phyloP scores from a whole-genome alignment of 2,329 filamentous ascomycete genomes.

The Juglanconis oblonga region DNA sequence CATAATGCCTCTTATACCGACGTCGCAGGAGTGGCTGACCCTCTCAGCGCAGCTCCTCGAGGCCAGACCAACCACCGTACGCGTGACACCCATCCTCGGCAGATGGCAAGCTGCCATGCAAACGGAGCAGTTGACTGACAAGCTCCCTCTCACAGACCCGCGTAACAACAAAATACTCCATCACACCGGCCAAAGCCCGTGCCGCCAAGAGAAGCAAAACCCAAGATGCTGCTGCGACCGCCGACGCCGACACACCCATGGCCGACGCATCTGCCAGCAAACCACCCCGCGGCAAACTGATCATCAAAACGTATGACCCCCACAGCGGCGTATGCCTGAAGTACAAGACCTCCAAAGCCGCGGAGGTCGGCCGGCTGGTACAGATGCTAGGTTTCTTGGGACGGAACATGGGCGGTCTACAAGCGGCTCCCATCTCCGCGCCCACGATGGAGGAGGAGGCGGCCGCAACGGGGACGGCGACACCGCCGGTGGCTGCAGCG shows the following conservation, averaged over 20 bases:
- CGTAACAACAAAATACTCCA: conserved; percentile 90
- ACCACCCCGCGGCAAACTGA: conserved; percentile 66
- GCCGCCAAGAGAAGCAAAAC: conserved; percentile 20
- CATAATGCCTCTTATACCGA: conserved; percentile 75
- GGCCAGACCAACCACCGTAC: conserved; percentile 79
- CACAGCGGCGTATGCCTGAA: conserved; percentile 78
- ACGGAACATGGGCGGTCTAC: conserved; percentile 61
- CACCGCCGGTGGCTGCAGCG: conserved; percentile 14
- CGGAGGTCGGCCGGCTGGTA: conserved; percentile 82
- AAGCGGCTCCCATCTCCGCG: conserved; percentile 29
- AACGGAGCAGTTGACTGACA: not conserved
- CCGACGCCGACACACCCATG: conserved; percentile 27
- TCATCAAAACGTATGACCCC: conserved; percentile 87
- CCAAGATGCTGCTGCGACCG: conserved; percentile 6
- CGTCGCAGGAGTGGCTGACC: conserved; percentile 86
- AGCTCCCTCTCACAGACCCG: conserved; percentile 58
- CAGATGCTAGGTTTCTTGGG: conserved; percentile 72
- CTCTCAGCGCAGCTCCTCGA: conserved; percentile 83
- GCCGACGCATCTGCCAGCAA: conserved; percentile 32
- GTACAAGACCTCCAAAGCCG: conserved; percentile 86
- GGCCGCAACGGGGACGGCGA: conserved; percentile 5
- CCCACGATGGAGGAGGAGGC: conserved; percentile 34
- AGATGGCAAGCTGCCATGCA: not conserved
- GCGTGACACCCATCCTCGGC: conserved; percentile 24
- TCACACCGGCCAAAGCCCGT: conserved; percentile 44